A percentile compares a stretch with the other conserved stretches of the same genome.
These are phyloP conservation scores for Suillus lakei DNA, from an alignment of 768 basidiomycete species.

Conservation along the genomic window DNA sequence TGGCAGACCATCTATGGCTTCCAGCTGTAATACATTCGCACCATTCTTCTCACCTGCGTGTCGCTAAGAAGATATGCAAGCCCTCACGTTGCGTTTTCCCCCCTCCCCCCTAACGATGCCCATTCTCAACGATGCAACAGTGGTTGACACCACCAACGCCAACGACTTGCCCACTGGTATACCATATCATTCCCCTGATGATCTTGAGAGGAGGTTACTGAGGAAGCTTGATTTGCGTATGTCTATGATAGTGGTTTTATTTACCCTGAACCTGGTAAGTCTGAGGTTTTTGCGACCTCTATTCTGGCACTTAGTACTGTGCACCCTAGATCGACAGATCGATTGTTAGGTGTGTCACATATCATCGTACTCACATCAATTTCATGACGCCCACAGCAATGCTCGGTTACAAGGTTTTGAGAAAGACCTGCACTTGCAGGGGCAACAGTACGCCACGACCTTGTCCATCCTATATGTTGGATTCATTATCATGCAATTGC, in stretches of 20 bases:
- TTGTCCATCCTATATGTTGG: conserved; percentile 30
- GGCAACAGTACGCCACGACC: conserved; percentile 27
- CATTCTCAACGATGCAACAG: background rate
- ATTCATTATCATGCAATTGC: conserved; percentile 31
- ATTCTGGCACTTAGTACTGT: background rate
- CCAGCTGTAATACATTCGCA: background rate
- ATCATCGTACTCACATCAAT: background rate
- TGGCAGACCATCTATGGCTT: background rate
- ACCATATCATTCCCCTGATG: background rate
- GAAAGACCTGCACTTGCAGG: conserved; percentile 25
- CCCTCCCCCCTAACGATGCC: background rate
- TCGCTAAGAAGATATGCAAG: background rate
- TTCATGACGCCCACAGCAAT: background rate
- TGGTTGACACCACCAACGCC: background rate
- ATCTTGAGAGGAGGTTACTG: background rate
- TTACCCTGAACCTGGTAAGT: background rate
- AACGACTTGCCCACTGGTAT: too few species aligned
- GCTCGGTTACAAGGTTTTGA: conserved; percentile 32
- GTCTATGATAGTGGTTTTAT: background rate
- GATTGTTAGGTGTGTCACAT: background rate
- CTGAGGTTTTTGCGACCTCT: background rate
- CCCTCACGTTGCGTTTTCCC: background rate
- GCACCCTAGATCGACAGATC: background rate
- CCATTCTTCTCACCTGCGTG: background rate
- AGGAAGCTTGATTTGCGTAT: conserved; percentile 2